phyloP scores from a whole-genome alignment of 139 green algal genomes.

The Coelastrella sp. region DNA sequence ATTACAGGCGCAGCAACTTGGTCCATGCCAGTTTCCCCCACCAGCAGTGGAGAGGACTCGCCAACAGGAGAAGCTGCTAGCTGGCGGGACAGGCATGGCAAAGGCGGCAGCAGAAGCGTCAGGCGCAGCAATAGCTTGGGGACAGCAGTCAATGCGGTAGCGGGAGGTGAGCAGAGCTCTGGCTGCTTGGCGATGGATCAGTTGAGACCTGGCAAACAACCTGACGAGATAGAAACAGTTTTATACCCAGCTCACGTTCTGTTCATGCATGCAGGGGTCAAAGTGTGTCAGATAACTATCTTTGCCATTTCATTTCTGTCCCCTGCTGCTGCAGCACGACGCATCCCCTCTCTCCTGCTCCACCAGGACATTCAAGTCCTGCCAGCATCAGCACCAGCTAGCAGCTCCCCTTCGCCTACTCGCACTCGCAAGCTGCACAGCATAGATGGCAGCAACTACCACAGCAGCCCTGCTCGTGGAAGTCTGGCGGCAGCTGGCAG shows the following conservation, averaged over 20 bases:
- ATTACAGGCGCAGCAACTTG: conserved; percentile 38
- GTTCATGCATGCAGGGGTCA: neutral
- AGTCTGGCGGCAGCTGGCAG: neutral
- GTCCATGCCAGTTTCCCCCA: conserved; percentile 29
- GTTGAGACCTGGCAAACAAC: too few relatives aligned
- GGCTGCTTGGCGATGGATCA: too few relatives aligned
- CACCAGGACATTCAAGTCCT: neutral
- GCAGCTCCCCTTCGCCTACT: neutral
- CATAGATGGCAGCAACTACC: neutral
- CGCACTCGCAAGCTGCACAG: neutral
- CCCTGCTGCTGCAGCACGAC: neutral
- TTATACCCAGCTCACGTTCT: neutral
- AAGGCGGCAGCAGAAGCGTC: neutral
- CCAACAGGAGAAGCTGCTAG: neutral
- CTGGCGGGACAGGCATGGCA: neutral
- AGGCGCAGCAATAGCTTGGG: neutral
- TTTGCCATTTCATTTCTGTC: too few relatives aligned
- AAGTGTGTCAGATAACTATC: neutral
- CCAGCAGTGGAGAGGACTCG: neutral
- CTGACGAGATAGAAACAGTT: too few relatives aligned
- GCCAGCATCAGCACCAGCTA: neutral
- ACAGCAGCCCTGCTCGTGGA: neutral
- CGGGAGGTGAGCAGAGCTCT: neutral
- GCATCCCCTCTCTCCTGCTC: neutral
- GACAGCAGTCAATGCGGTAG: neutral